Evolutionary conservation across 2,329 filamentous ascomycete species (phyloP), one percentile per base, ranked within the genome.

Genomic region (Pseudogymnoascus sp.): DNA sequence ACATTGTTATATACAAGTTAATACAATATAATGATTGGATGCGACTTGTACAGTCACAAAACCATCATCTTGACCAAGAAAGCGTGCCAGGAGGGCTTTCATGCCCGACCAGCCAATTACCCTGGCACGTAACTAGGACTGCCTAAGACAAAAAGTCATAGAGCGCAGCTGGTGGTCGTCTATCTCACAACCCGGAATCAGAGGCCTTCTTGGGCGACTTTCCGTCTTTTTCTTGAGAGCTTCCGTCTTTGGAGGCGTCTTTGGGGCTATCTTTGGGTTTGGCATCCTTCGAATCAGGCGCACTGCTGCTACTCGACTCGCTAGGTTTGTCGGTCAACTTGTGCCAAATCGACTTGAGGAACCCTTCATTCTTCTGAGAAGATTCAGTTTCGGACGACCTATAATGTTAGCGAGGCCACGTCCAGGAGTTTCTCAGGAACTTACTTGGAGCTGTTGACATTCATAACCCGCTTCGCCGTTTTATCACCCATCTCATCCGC

Each of bases 401-500:
- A 45, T 35, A 36, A 38, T 16, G 35, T 59, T 35, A 59, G 22
- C 14, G 3, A 28, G 14, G 23, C 14, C 14, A 9, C 14, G 14
- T 30, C 23, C 14, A 52, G 23, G 14, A 28, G 42, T 52, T 3
- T 49, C 14, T 61, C 23, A 60, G 25, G 61, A 52, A 73, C 82
- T 78, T 77, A 85, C 83, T 75, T 74, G 61, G 73, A 69, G 67
- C 74, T 80, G 63, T 80, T 79, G 71, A 96, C 79, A 71, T 95
- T 93, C 92, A 99, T 97, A 62, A 96, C 85, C 52, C 94, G 84
- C 78, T 91, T 94, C 35, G 94, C 94, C 28, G 85, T 91, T 79
- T 92, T 92, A 76, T 99, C 94, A 39, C 84, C 88, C 86, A 99
- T 89, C 78, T 99, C 94, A 70, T 99, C 92, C 5, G 94, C 94